These are phyloP conservation scores for Camellia granthamiana DNA, from an alignment of 148 eudicot genomes.

Conservation along the genomic window DNA sequence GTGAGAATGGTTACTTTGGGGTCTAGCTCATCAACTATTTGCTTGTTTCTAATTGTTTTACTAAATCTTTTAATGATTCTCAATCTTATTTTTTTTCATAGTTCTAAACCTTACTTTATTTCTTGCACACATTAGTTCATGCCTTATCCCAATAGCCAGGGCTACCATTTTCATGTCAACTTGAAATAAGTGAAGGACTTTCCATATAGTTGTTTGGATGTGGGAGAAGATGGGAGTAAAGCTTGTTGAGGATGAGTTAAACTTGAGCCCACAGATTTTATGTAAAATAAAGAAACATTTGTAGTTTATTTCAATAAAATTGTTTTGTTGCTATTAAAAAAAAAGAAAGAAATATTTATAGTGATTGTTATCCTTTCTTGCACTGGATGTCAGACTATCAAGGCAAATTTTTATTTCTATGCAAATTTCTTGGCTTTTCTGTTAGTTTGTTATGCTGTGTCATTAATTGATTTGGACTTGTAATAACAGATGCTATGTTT, in stretches of 20 bases:
- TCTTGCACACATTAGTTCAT: too few species aligned
- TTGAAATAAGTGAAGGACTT: neutral
- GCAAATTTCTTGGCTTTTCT: neutral
- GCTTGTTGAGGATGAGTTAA: neutral
- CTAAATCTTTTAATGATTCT: too few species aligned
- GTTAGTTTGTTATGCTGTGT: neutral
- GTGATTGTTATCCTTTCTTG: neutral
- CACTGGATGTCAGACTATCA: neutral
- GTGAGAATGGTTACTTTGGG: neutral
- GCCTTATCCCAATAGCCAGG: too few species aligned
- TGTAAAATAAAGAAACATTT: neutral
- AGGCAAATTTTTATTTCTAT: neutral
- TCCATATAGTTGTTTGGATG: neutral
- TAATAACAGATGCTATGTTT: constrained; percentile 1
- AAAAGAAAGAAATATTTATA: neutral
- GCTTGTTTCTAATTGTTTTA: too few species aligned
- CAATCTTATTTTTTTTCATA: too few species aligned
- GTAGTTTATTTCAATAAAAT: too few species aligned
- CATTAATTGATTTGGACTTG: neutral
- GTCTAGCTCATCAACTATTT: neutral
- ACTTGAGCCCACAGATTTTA: neutral
- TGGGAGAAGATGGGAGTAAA: neutral
- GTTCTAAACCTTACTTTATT: too few species aligned
- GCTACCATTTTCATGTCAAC: neutral
- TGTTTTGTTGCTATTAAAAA: too few species aligned